Conservation (phyloP, 2,329 filamentous ascomycete species). For the Diplodia mutila region DNA sequence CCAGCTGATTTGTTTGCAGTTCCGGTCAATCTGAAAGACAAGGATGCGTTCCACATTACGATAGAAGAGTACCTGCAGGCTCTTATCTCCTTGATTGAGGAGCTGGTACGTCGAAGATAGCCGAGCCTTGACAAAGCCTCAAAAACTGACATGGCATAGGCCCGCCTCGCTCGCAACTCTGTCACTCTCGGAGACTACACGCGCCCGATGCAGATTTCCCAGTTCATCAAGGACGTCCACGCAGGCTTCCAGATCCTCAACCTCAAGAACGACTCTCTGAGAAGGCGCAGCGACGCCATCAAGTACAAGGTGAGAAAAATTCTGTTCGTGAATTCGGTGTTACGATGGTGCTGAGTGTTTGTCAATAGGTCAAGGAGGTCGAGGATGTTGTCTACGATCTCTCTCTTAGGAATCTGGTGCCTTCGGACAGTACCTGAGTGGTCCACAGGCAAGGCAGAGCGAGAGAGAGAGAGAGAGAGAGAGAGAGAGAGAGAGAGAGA, state of each 20-base stretch:
- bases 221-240: constrained; percentile 93
- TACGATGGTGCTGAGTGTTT: constrained; percentile 1
- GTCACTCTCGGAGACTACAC: constrained; percentile 89
- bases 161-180: constrained; percentile 88
- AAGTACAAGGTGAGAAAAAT: constrained; percentile 72
- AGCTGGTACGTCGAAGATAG: constrained; percentile 62
- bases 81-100: constrained; percentile 84
- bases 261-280: constrained; percentile 90
- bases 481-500: no score
- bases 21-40: constrained; percentile 86
- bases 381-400: constrained; percentile 98
- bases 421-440: constrained; percentile 43
- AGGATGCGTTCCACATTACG: constrained; percentile 89
- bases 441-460: constrained; percentile 30
- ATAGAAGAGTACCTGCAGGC: constrained; percentile 96
- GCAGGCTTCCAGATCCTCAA: constrained; percentile 97
- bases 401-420: constrained; percentile 79
- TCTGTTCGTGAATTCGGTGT: not conserved
- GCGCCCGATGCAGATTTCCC: constrained; percentile 83
- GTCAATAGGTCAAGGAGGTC: constrained; percentile 79
- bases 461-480: no score
- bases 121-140: no score
- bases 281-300: constrained; percentile 86
- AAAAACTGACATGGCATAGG: constrained; percentile 44
- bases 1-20: constrained; percentile 56